Evolutionary conservation across 208 protist species (phyloP), one percentile per base, ranked within the genome.

Genomic region (Jaenimonas drosophilae): DNA sequence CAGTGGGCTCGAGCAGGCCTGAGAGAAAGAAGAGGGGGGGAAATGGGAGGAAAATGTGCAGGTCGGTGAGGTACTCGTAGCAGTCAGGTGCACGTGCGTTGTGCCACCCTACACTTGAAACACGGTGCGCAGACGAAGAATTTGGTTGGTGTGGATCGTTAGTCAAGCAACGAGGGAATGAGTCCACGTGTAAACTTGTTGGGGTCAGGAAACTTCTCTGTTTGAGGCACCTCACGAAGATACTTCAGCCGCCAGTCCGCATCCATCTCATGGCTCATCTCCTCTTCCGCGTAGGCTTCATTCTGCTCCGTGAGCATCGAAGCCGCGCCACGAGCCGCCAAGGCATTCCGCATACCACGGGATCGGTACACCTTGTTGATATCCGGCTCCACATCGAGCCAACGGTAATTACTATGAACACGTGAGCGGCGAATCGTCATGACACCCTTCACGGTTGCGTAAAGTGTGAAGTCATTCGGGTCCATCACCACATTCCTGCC

Each of bases 361-460:
- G 61, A 69, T 41, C 78, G 73, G 43, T 57, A 59, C n/a, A 87
- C 66, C 54, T 88, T 88, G 38, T 88, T 76, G 49, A 92, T 87
- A 47, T 92, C 83, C 3, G 78, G 76, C 56, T 92, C 78, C 28
- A 92, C 73, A 20, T 88, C 78, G 7, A 92, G 32, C 79, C 83
- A 92, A 59, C 81, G 81, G 67, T 82, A 88, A 0, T 41, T 50
- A 3, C 72, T 66, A 56, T 88, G 55, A 28, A 88, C 84, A 51
- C 68, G 66, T 19, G 73, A 85, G 31, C 55, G 68, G 26, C 69
- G 59, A 50, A 92, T 87, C 5, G 61, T 67, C 59, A 88, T 71
- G 4, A 92, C 79, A 45, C 83, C 83, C 36, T 86, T 87, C 5
- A 46, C 69, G 2, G 77, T 84, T 7, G 83, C 78, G 55, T 88